These are phyloP conservation scores for Dactylonectria estremocensis DNA, from an alignment of 2,329 filamentous ascomycete species.

Conservation along the genomic window DNA sequence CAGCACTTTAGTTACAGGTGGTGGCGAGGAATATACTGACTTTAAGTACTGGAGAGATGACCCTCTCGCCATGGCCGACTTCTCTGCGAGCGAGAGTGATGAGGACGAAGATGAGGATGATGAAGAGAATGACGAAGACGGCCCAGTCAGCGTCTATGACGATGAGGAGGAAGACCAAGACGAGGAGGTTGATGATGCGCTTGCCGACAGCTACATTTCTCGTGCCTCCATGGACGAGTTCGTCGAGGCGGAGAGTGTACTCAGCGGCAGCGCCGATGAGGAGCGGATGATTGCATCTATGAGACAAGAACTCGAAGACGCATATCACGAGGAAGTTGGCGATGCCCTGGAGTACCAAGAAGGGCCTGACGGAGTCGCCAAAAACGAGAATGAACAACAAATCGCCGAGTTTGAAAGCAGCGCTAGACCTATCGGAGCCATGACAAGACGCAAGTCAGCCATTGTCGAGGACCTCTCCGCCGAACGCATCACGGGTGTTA, in stretches of 20 bases:
- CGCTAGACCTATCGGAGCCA: slow-evolving; percentile 34
- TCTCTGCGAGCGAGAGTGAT: slow-evolving; percentile 82
- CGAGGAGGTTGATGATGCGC: slow-evolving; percentile 56
- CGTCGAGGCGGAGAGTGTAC: slow-evolving; percentile 59
- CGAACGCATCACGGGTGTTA: slow-evolving; percentile 73
- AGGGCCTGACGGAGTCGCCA: slow-evolving; percentile 53
- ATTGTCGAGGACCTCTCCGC: slow-evolving; percentile 65
- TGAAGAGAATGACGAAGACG: slow-evolving; percentile 66
- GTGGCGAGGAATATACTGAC: slow-evolving; percentile 95
- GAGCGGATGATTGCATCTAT: slow-evolving; percentile 59
- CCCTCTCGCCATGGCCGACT: slow-evolving; percentile 88
- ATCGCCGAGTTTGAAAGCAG: slow-evolving; percentile 36
- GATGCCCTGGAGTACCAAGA: slow-evolving; percentile 56
- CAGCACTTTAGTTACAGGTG: slow-evolving; percentile 86
- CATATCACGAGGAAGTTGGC: slow-evolving; percentile 57
- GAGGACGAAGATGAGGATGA: slow-evolving; percentile 73
- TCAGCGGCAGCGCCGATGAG: slow-evolving; percentile 62
- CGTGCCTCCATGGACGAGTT: slow-evolving; percentile 55
- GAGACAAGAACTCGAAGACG: slow-evolving; percentile 51
- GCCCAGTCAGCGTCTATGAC: slow-evolving; percentile 61
- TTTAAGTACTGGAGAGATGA: slow-evolving; percentile 96
- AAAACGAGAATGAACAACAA: slow-evolving; percentile 47
- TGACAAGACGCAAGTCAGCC: slow-evolving; percentile 35
- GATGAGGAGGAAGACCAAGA: slow-evolving; percentile 59
- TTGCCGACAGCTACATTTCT: slow-evolving; percentile 51